Percentiles rank a stretch among this genome's conserved stretches.
Evolutionary conservation across 2,329 filamentous ascomycete genomes (phyloP).

Genomic region (Pseudofabraea citricarpa): DNA sequence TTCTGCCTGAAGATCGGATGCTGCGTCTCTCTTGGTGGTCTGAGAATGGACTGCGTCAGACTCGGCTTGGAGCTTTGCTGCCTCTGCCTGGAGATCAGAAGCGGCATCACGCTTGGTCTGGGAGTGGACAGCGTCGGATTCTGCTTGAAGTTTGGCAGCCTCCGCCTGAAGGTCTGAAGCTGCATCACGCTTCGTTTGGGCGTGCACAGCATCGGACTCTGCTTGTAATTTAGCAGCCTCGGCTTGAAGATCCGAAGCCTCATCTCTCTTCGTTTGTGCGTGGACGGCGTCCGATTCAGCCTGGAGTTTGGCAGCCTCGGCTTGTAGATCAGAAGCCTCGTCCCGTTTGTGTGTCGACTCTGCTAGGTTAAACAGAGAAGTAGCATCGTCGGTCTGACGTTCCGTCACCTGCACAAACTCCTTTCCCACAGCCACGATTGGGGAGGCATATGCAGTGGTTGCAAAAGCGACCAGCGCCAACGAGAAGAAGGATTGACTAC

Average conservation of each 20-base stretch:
- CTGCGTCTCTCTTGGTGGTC: not conserved
- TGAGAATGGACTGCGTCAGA: not conserved
- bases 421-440: not conserved
- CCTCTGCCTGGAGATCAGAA: not conserved
- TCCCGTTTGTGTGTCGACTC: not conserved
- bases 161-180: not conserved
- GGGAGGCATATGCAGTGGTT: not conserved
- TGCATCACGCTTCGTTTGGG: not conserved
- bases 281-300: not conserved
- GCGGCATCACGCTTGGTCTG: not conserved
- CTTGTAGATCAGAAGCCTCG: not conserved
- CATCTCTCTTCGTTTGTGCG: not conserved
- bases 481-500: conserved; percentile 2
- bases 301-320: not conserved
- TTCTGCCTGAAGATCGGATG: not conserved
- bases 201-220: not conserved
- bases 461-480: conserved; percentile 1
- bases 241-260: not conserved
- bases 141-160: not conserved
- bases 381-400: not conserved
- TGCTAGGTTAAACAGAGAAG: not conserved
- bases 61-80: not conserved
- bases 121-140: not conserved
- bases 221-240: not conserved
- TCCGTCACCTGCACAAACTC: not conserved